A percentile compares a stretch with the other conserved stretches of the same genome.
Evolutionary conservation across 768 basidiomycete genomes (phyloP).

Genomic region (Leucosporidium yakuticum): DNA sequence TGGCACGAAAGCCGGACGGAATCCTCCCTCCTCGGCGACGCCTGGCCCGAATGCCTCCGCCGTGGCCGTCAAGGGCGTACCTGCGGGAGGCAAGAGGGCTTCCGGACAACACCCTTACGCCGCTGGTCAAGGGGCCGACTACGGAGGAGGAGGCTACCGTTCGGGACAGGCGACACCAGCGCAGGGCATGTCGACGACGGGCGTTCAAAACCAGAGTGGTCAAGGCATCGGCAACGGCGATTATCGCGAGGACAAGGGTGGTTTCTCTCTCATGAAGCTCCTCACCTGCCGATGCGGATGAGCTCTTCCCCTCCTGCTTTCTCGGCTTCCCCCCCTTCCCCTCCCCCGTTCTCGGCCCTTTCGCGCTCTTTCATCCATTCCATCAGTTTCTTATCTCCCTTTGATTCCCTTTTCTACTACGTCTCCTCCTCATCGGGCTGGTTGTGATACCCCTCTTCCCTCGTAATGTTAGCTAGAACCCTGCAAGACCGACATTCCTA

Average conservation of each 20-base stretch:
- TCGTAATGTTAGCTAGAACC: no score
- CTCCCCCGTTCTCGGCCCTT: no score
- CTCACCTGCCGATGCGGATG: constrained; percentile 38
- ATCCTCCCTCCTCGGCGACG: constrained; percentile 23
- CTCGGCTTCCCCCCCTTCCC: background rate
- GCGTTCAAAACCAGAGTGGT: background rate
- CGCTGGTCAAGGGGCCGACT: background rate
- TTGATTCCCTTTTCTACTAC: no score
- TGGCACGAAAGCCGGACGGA: constrained; percentile 60
- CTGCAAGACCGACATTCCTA: no score
- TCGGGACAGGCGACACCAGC: constrained; percentile 2
- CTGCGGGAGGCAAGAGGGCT: constrained; percentile 2
- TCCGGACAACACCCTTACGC: constrained; percentile 31
- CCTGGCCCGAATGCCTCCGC: constrained; percentile 26
- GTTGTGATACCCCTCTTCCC: no score
- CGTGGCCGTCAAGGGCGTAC: constrained; percentile 31
- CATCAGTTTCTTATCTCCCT: no score
- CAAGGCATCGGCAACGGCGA: constrained; percentile 21
- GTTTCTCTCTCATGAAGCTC: constrained; percentile 34
- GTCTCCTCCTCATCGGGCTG: no score
- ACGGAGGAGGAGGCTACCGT: constrained; percentile 4
- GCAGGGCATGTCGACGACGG: constrained; percentile 7
- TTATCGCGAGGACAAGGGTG: constrained; percentile 24
- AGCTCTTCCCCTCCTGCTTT: background rate
- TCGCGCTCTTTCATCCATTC: no score